A percentile compares a stretch with the other conserved stretches of the same genome.
These are phyloP conservation scores for Claviceps citrina DNA, from an alignment of 2,329 filamentous ascomycete genomes.

Conservation along the genomic window DNA sequence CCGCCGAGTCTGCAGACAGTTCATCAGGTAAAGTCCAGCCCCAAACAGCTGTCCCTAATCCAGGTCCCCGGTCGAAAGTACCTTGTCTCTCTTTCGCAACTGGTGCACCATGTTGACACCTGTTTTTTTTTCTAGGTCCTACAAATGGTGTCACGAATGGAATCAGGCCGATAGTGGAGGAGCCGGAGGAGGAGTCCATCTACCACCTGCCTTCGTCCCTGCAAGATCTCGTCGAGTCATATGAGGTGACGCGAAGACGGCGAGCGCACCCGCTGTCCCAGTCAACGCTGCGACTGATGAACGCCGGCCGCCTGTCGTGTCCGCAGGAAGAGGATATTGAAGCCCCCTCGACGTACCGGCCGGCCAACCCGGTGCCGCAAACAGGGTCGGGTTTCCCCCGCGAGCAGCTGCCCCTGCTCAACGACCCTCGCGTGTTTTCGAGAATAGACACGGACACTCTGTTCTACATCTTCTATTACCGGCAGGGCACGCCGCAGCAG, in stretches of 20 bases:
- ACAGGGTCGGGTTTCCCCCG: slow-evolving; percentile 78
- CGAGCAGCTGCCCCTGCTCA: slow-evolving; percentile 80
- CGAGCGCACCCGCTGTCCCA: slow-evolving; percentile 45
- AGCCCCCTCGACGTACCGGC: slow-evolving; percentile 68
- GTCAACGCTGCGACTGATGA: slow-evolving; percentile 58
- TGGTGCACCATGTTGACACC: not conserved
- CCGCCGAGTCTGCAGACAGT: slow-evolving; percentile 26
- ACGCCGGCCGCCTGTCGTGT: slow-evolving; percentile 54
- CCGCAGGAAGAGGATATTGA: slow-evolving; percentile 69
- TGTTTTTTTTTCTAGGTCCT: slow-evolving; percentile 15
- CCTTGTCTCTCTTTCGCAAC: not conserved
- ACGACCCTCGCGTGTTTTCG: slow-evolving; percentile 74
- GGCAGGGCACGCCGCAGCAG: slow-evolving; percentile 89
- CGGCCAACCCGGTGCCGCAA: slow-evolving; percentile 59
- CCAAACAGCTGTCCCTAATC: not conserved
- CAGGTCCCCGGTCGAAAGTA: not conserved
- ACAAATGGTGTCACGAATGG: slow-evolving; percentile 39
- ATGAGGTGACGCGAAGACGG: slow-evolving; percentile 66
- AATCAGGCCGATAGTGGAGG: slow-evolving; percentile 28
- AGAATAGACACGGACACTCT: slow-evolving; percentile 89
- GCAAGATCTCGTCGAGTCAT: slow-evolving; percentile 81
- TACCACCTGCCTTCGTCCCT: slow-evolving; percentile 84
- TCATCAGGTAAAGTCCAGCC: slow-evolving; percentile 25
- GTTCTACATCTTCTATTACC: slow-evolving; percentile 99
- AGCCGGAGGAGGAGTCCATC: slow-evolving; percentile 57